phyloP scores from a whole-genome alignment of 352 stramenopile genomes.

The Globisporangium middletonii region DNA sequence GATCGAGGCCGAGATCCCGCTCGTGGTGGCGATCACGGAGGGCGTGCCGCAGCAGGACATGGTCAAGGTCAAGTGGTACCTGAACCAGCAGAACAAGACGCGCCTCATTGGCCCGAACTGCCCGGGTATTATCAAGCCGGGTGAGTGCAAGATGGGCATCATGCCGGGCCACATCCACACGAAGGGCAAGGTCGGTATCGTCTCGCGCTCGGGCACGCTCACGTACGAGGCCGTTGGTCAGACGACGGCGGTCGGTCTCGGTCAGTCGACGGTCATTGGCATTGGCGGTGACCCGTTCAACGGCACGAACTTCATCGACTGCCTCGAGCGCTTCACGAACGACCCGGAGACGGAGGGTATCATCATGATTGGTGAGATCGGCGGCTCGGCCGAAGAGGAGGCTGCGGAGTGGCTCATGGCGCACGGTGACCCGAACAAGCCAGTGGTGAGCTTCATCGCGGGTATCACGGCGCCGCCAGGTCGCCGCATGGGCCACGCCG shows the following conservation, averaged over 20 bases:
- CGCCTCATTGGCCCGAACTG: constrained; percentile 99
- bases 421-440: constrained; percentile 98
- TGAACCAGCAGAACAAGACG: constrained; percentile 91
- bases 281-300: constrained; percentile 99
- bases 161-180: constrained; percentile 99
- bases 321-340: constrained; percentile 98
- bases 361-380: constrained; percentile 99
- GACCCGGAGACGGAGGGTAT: constrained; percentile 99
- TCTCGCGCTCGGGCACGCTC: constrained; percentile 97
- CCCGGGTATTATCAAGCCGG: constrained; percentile 99
- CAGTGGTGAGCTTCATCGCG: constrained; percentile 99
- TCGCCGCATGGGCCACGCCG: constrained; percentile 98
- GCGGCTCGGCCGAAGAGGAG: constrained; percentile 97
- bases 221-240: constrained; percentile 99
- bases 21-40: constrained; percentile 98
- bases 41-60: constrained; percentile 99
- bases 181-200: constrained; percentile 97
- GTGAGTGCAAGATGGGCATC: constrained; percentile 99
- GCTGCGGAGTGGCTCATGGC: constrained; percentile 97
- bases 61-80: constrained; percentile 96
- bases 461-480: constrained; percentile 97
- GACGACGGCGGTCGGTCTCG: constrained; percentile 95
- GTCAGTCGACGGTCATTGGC: constrained; percentile 98
- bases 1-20: constrained; percentile 94
- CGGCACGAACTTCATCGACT: constrained; percentile 99